Evolutionary conservation across 768 basidiomycete genomes (phyloP).

Genomic region (Rhodotorula kratochvilovae): DNA sequence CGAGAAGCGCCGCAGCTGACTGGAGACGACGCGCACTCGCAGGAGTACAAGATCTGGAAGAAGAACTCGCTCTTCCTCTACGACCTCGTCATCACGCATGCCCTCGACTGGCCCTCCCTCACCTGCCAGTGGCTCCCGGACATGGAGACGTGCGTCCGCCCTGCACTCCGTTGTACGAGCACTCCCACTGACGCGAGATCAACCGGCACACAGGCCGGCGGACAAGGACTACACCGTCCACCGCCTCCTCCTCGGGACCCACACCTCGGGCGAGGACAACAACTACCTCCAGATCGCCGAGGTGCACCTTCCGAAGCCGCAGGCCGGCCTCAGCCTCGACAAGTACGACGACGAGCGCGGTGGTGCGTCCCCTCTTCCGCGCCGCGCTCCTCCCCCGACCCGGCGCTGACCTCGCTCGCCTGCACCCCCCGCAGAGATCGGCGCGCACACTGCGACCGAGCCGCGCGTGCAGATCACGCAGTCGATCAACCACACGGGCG

Average conservation of each 20-base stretch:
- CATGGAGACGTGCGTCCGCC: conserved; percentile 75
- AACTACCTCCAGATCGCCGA: conserved; percentile 95
- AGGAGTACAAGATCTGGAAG: conserved; percentile 45
- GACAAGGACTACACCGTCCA: conserved; percentile 93
- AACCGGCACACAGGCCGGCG: conserved; percentile 58
- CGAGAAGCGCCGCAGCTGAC: too few species aligned
- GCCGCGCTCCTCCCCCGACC: too few species aligned
- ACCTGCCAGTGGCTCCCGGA: conserved; percentile 99
- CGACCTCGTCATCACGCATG: conserved; percentile 94
- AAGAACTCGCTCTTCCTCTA: conserved; percentile 82
- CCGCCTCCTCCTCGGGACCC: conserved; percentile 89
- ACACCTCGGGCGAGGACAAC: conserved; percentile 89
- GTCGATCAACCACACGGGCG: conserved; percentile 88
- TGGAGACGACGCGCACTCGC: too few species aligned
- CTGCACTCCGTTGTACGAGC: too few species aligned
- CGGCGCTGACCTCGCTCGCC: background rate
- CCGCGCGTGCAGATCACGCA: conserved; percentile 82
- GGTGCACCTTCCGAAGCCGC: conserved; percentile 83
- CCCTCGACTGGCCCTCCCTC: conserved; percentile 93
- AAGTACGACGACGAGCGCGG: conserved; percentile 89
- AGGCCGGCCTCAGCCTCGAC: conserved; percentile 69
- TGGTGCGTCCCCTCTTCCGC: conserved; percentile 46
- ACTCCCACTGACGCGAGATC: too few species aligned
- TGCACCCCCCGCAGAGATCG: conserved; percentile 60
- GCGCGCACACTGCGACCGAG: conserved; percentile 80